Base-by-base conservation (phyloP, 495 filamentous ascomycete genomes). In the Chaetomium cochliodes region DNA sequence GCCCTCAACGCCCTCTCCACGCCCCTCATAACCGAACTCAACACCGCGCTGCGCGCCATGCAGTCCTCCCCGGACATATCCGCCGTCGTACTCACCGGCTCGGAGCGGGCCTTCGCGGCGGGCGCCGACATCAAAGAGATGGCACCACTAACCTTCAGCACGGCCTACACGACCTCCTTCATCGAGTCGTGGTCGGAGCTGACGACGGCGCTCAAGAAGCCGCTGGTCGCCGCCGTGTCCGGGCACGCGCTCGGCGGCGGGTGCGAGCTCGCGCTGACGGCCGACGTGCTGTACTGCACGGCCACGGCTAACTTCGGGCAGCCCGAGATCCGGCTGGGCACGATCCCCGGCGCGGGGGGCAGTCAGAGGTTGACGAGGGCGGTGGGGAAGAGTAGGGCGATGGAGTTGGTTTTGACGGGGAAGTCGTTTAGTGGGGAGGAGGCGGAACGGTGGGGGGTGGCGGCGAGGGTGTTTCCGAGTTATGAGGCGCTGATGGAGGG, bases 101-200 rank as follows among this genome's bases (percentile, higher is more conserved):
- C 85, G 65, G 84, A 89, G 60, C 89, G 88, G 73, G 92, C 93
- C 51, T 98, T 98, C 75, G 94, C 94, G 3, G 94, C 94, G 65
- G 94, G 94, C 62, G 94, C 94, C 63, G 94, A 98, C 78, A 98
- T 98, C 79, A 97, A 97, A 77, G 94, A 98, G 80, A 98, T 98
- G 94, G 87, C 90, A 46, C 85, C 91, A 57, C 85, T 96, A 5
- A 92, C 86, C 70, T 98, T 98, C 81, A 83, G 87, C 58, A 73
- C 85, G 59, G 94, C 94, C 53, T 97, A 94, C 83, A 88, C 82
- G 23, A 83, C 74, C 65, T 90, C 93, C 75, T 98, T 98, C 79
- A 97, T 98, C 79, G 90, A 94, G 72, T 84, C 85, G 42, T 98
- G 94, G 94, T 96, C 92, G 28, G 80, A 86, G 65, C 87, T 96